Conservation (phyloP, 2,329 filamentous ascomycete genomes). For the Xylaria sp. region DNA sequence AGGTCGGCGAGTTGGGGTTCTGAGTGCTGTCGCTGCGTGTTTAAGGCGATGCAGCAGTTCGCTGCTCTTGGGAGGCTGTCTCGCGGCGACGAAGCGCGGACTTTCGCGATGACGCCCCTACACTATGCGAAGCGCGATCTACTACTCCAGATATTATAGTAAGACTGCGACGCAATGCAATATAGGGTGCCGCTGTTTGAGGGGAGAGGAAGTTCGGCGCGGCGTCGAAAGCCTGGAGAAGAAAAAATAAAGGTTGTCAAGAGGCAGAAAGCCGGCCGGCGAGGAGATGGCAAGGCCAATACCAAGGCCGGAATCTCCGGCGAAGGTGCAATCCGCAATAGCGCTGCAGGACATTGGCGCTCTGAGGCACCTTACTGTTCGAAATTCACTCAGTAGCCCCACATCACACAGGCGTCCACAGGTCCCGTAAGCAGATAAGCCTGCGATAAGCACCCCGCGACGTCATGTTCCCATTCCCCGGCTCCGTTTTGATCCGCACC, state of each 20-base stretch:
- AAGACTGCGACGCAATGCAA: not conserved
- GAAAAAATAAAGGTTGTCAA: not conserved
- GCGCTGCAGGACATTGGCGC: not conserved
- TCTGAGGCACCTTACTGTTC: not conserved
- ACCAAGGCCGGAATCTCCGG: slow-evolving; percentile 16
- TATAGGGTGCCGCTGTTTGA: not conserved
- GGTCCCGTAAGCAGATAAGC: not conserved
- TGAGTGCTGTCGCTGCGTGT: not conserved
- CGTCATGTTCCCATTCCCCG: slow-evolving; percentile 18
- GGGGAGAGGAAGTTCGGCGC: not conserved
- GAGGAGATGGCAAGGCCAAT: not conserved
- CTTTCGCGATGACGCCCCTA: not conserved
- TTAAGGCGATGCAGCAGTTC: not conserved
- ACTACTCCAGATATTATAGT: not conserved
- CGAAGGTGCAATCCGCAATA: not conserved
- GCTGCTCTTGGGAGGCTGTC: not conserved
- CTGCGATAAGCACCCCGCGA: not conserved
- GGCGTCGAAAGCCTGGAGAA: not conserved
- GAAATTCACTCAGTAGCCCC: slow-evolving; percentile 27
- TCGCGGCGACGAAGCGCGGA: not conserved
- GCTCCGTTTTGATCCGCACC: not conserved
- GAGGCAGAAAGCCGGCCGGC: not conserved
- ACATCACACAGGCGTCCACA: not conserved
- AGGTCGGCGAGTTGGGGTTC: not conserved
- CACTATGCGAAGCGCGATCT: not conserved